Base-by-base conservation (phyloP, 2,329 filamentous ascomycete species). In the Calonectria crousiana region DNA sequence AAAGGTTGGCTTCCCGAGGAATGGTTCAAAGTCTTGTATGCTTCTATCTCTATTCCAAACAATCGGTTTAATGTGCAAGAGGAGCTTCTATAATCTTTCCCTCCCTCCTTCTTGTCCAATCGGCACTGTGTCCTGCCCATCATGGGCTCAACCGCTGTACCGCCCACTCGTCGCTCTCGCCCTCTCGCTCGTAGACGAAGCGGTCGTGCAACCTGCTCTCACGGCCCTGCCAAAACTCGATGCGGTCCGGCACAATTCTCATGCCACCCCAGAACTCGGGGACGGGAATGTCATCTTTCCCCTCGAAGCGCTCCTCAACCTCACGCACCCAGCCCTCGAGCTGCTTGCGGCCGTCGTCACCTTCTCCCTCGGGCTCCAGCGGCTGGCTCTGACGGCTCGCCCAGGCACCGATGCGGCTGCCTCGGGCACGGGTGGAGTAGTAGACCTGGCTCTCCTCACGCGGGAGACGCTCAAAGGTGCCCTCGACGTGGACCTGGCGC, bases 181-280 rank as follows among this genome's bases (percentile, higher is more conserved):
- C 87, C 65, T 91, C 89, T 83, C 90, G 92, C 71, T 92, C 91
- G 86, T 98, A 98, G 75, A 93, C 90, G 84, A 99, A 98, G 30
- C 97, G 93, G 88, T 99, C 97, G 86, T 99, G 97, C 84, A 99
- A 86, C 74, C 97, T 90, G 86, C 93, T 98, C 82, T 95, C 91
- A 80, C 97, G 91, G 3, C 97, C 97, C 88, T 98, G 96, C 92
- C 97, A 99, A 84, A 99, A 99, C 89, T 99, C 97, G 64, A 99
- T 90, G 79, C 92, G 91, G 82, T 95, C 94, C 0, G 97, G 96
- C 76, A 96, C 89, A 74, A 99, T 90, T 79, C 96, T 92, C 83
- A 98, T 83, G 0, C 97, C 97, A 36, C 97, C 97, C 97, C 97
- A 99, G 84, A 98, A 98, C 13, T 94, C 93, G 5, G 97, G 97